Evolutionary conservation across 805 yeast genomes (phyloP), one percentile per base, ranked within the genome.

Genomic region (Starmerella floricola): DNA sequence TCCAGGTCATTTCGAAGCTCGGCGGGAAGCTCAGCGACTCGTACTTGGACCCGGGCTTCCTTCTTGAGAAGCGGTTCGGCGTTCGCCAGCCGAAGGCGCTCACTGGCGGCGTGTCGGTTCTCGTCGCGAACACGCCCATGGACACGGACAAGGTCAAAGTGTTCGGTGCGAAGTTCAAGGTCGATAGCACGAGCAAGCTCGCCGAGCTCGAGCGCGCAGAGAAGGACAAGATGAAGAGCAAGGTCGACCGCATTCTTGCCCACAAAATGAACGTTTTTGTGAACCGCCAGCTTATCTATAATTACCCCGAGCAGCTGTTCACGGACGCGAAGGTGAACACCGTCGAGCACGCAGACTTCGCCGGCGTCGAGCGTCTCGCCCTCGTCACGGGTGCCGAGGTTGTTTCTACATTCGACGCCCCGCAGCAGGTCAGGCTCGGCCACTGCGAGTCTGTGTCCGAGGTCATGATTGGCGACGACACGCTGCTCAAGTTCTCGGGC

Each of bases 341-440:
- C 18, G 85, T 91, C 50, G 98, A 91, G 63, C 98, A 91, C 60
- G 97, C 98, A 13, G 98, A 91, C 63, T 91, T 91, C 55, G 97
- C 84, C 57, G 99, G 97, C 57, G 84, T 91, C 42, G 98, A 91
- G 68, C 78, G 97, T 60, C 73, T 91, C 52, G 95, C 98, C 2
- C 69, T 88, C 31, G 98, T 86, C 26, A 87, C 97, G 11, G 98
- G 98, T 40, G 98, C 95, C 59, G 97, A 91, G 68, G 96, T 91
- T 40, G 95, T 79, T 2, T 86, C 97, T 6, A 88, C 97, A 2
- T 91, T 91, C 60, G 99, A 91, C 59, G 71, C 78, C 52, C 95
- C 97, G 20, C 93, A 82, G 41, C 72, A 73, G 43, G 94, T 83
- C 44, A 79, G 75, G 60, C 65, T 87, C 39, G 98, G 98, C 35